Base-by-base conservation (phyloP, 192 early-diverging fungal species). In the Backusella australiensis region DNA sequence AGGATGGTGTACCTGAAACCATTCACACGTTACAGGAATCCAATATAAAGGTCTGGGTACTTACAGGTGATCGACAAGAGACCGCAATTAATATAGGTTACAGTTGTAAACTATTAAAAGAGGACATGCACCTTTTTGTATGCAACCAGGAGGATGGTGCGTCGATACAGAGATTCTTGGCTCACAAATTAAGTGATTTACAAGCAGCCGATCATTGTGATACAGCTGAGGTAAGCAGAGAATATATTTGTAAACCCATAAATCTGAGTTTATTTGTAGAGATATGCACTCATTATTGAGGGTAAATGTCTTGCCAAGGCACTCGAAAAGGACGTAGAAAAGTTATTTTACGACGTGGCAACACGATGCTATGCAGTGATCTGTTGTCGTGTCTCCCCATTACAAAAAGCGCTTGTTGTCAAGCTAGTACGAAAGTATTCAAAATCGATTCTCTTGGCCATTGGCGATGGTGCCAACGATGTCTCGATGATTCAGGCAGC, bases 51-150 rank as follows among this genome's bases (percentile, higher is more conserved):
- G 88, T 98, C 53, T 98, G 96, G 96, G 91, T 98, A 26, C 85
- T 98, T 75, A 97, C 97, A 23, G 97, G 96, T 63, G 97, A 98
- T 83, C 85, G 94, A 36, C 95, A 97, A 84, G 96, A 98, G 80
- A 98, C 97, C 5, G 97, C 96, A 35, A 97, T 98, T 88, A 97
- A 98, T 81, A 97, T 98, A 82, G 97, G 95, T 2, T 96, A 94
- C 76, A 94, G 93, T 12, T 97, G 94, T 77, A 93, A 97, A 71
- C 86, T 98, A 35, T 88, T 97, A 56, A 94, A 93, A 23, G 95
- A 96, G 75, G 95, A 96, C 72, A 97, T 97, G 94, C 93, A 92
- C 66, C 83, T 98, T 66, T 88, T 98, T 56, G 85, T 97, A 34
- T 93, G 94, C 83, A 96, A 94, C 76, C 93, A 95, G 77, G 87